These are phyloP conservation scores for Laburnicola sp. DNA, from an alignment of 2,329 filamentous ascomycete genomes.

Conservation along the genomic window DNA sequence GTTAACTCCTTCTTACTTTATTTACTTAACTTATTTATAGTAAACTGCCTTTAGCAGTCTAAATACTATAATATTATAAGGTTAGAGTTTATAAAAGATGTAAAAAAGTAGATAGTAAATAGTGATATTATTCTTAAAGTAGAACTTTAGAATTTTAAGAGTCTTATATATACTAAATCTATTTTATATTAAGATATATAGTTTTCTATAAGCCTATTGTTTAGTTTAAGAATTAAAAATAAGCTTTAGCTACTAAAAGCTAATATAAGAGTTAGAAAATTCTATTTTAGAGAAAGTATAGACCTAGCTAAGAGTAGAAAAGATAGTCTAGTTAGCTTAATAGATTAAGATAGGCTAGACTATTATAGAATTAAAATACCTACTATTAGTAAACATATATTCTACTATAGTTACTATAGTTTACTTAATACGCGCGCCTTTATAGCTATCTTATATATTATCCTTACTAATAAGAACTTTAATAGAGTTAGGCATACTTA, in stretches of 20 bases:
- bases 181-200: slow-evolving; percentile 1
- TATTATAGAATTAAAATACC: slow-evolving; percentile 15
- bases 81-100: not conserved
- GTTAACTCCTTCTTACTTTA: too few species aligned
- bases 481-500: slow-evolving; percentile 11
- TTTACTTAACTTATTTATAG: too few species aligned
- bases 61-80: too few species aligned
- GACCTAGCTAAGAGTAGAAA: slow-evolving; percentile 17
- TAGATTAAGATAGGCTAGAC: slow-evolving; percentile 14
- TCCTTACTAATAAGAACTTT: slow-evolving; percentile 17
- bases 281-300: slow-evolving; percentile 8
- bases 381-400: slow-evolving; percentile 17
- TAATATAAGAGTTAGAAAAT: slow-evolving; percentile 35
- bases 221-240: slow-evolving; percentile 41
- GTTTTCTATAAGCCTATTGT: slow-evolving; percentile 28
- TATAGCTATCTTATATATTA: slow-evolving; percentile 12
- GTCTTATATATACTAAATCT: slow-evolving; percentile 34
- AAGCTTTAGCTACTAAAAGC: slow-evolving; percentile 37
- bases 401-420: slow-evolving; percentile 17
- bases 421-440: slow-evolving; percentile 17
- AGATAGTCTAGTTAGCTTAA: slow-evolving; percentile 11
- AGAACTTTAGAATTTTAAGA: slow-evolving; percentile 35
- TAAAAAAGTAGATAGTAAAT: slow-evolving; percentile 5
- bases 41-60: too few species aligned
- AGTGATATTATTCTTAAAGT: slow-evolving; percentile 35